Percentiles rank a stretch among this genome's conserved stretches.
Conservation (phyloP, 2,329 filamentous ascomycete species). For the Aspergillus udagawae region DNA sequence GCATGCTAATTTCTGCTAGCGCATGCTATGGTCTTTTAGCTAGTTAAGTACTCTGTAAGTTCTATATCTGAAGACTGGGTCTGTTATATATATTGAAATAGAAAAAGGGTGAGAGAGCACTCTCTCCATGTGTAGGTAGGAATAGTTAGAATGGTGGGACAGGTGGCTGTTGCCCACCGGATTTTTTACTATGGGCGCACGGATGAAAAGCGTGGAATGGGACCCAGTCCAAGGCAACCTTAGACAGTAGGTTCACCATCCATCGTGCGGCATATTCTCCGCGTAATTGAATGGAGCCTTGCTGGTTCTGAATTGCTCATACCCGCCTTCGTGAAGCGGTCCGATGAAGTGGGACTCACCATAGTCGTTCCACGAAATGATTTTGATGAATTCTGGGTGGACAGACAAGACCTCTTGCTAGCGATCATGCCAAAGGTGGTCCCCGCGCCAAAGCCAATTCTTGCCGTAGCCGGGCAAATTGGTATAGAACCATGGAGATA, state of each 20-base stretch:
- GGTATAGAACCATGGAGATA: constrained; percentile 57
- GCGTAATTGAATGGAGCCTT: constrained; percentile 40
- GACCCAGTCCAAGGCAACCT: too few species aligned
- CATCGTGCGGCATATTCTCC: constrained; percentile 26
- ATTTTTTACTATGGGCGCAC: too few species aligned
- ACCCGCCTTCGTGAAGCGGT: constrained; percentile 43
- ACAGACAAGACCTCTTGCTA: constrained; percentile 54
- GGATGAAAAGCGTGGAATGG: too few species aligned
- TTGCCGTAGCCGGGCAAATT: constrained; percentile 55
- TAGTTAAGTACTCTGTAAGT: too few species aligned
- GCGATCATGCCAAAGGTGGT: constrained; percentile 57
- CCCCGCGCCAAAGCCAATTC: constrained; percentile 61
- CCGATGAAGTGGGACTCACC: constrained; percentile 59
- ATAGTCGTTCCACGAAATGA: constrained; percentile 60
- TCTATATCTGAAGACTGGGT: too few species aligned
- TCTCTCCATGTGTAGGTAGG: too few species aligned
- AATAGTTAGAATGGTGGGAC: too few species aligned
- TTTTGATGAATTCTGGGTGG: constrained; percentile 51
- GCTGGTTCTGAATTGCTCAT: constrained; percentile 29
- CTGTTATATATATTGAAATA: too few species aligned
- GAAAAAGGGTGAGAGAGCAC: too few species aligned
- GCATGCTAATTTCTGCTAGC: too few species aligned
- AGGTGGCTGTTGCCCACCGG: too few species aligned
- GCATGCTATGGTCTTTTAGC: too few species aligned
- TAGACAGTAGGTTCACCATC: constrained; percentile 24